Base-by-base conservation (phyloP, 495 filamentous ascomycete genomes). In the Podospora australis region DNA sequence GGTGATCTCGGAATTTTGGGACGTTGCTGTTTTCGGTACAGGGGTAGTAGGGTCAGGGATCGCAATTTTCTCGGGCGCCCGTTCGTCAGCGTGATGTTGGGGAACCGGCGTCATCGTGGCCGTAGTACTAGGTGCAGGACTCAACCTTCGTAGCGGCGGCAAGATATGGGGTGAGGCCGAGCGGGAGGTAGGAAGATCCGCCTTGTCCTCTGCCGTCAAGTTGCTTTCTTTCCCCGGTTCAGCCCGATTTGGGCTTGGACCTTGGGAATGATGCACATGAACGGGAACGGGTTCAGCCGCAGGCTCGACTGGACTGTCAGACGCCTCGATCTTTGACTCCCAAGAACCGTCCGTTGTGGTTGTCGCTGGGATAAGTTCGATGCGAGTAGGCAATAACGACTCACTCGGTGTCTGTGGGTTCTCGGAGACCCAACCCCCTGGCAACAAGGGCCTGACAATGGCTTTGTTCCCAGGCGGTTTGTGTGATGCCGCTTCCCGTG, bases 341-440 rank as follows among this genome's bases (percentile, higher is more conserved):
- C 17, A 26, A 25, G 45, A 36, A 39, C 38, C 24, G 19, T 38
- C 32, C 22, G 51, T 46, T 23, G 14, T 20, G n/a, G 20, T 11
- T 21, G 22, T 10, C 20, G 49, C 39, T 51, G 46, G 44, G 40
- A 46, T 13, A 36, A 44, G 30, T 8, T 28, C 47, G 28, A 35
- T 34, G 2, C 16, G 57, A 34, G 56, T 28, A 26, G 66, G 48
- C 11, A 58, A 55, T 26, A 46, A 39, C 2, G 22, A 28, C 20
- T 66, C 62, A 4, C 56, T 55, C 20, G 61, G 58, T 11, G 53
- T 57, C 35, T 65, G 66, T 6, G 71, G 69, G 22, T 74, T 74
- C 57, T 75, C 83, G 13, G 80, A 77, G 25, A 79, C 77, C 83
- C 81, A 86, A 40, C 71, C 75, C 8, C 82, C 83, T 14, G 83